Evolutionary conservation across 805 yeast species (phyloP), one percentile per base, ranked within the genome.

Genomic region (Candida broadrunensis): DNA sequence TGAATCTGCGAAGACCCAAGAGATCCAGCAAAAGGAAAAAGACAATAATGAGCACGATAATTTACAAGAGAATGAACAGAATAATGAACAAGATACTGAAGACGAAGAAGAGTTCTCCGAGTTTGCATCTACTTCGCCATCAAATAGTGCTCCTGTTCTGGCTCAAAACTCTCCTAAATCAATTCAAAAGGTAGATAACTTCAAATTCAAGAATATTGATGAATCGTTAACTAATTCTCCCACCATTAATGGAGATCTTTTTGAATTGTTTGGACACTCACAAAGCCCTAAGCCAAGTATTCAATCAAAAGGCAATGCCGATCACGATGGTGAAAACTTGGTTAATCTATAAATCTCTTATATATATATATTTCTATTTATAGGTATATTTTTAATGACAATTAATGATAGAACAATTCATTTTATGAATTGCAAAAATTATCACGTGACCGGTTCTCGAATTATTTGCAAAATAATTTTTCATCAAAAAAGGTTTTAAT

Each of bases 71-170:
- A 36, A 35, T 9, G 35, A 29, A 16, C 21, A 21, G 5, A 14
- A 26, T 5, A 18, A 18, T 8, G 30, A 19, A 9, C 38, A 36
- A 13, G 42, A 23, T 18, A 43, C 35, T 16, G 14, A 27, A 9
- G 42, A 39, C 24, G 37, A 30, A 29, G 38, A 37, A 4, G 38
- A 27, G 8, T 15, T 17, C 24, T 39, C 31, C 5, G 43, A 35
- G 15, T 25, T 24, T 11, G 20, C 32, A 19, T 32, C 35, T 7
- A 19, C 35, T 19, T 18, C 35, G 12, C 25, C 32, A 14, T 4
- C 18, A 5, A n/a, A 17, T 5, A 29, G 18, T 29, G 6, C 17
- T 5, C n/a, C 18, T n/a, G 17, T 14, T 5, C 6, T 15, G 14
- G 7, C 6, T n/a, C 5, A 29, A 15, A 5, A 5, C 6, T 15